Evolutionary conservation across 1,284 basidiomycete genomes (phyloP).

Genomic region (Phylloporus sp.): DNA sequence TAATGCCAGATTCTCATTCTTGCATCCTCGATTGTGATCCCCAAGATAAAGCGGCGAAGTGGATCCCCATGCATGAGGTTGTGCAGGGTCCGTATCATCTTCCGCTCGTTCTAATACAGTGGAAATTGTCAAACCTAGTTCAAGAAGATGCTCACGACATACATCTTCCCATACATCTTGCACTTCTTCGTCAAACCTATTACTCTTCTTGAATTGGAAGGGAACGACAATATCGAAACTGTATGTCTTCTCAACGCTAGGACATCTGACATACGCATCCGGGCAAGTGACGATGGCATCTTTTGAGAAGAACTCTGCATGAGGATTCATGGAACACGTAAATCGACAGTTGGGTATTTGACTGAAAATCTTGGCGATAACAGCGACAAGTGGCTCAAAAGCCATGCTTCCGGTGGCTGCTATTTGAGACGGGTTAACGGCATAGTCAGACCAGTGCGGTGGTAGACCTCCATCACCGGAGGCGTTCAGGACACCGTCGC

Average conservation of each 20-base stretch:
- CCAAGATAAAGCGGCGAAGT: constrained; percentile 10
- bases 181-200: too few species aligned
- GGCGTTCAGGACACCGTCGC: too few species aligned
- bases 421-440: too few species aligned
- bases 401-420: too few species aligned
- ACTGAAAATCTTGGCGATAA: neutral
- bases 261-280: neutral
- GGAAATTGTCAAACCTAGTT: neutral
- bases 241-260: neutral
- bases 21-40: constrained; percentile 17
- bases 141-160: neutral
- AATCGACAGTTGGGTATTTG: neutral
- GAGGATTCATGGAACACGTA: neutral
- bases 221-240: neutral
- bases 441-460: too few species aligned
- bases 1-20: constrained; percentile 17
- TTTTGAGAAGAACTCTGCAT: neutral
- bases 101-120: constrained; percentile 15
- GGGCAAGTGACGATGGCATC: too few species aligned
- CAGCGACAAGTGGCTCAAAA: neutral
- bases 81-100: constrained; percentile 20
- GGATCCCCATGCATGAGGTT: constrained; percentile 22
- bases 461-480: too few species aligned
- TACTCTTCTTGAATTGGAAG: neutral
- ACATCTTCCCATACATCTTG: neutral